phyloP scores from a whole-genome alignment of 176 grass and related monocot genomes.

The Tillandsia leiboldiana region DNA sequence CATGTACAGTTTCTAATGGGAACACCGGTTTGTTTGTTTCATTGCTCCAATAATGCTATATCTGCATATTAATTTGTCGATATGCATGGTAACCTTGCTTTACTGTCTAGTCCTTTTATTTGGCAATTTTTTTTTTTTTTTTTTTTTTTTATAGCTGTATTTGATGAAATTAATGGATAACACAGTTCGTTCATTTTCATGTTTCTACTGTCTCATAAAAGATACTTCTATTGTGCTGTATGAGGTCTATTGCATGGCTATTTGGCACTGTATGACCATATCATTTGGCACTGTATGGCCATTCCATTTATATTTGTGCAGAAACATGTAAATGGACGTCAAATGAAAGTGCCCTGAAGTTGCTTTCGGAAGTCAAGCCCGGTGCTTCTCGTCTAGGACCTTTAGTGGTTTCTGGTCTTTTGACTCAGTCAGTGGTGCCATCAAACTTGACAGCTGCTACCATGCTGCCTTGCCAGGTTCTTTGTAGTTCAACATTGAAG shows the following conservation, averaged over 20 bases:
- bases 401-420: slow-evolving; percentile 35
- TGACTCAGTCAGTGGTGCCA: slow-evolving; percentile 20
- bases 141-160: too few relatives aligned
- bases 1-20: too few relatives aligned
- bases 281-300: background rate
- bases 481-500: background rate
- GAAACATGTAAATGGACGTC: slow-evolving; percentile 69
- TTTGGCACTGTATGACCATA: background rate
- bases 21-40: too few relatives aligned
- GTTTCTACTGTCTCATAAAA: too few relatives aligned
- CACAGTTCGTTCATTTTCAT: too few relatives aligned
- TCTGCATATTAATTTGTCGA: too few relatives aligned
- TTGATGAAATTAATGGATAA: too few relatives aligned
- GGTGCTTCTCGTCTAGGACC: slow-evolving; percentile 49
- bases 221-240: too few relatives aligned
- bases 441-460: slow-evolving; percentile 11
- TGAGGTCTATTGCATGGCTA: background rate
- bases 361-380: slow-evolving; percentile 37
- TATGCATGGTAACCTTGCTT: too few relatives aligned
- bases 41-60: too few relatives aligned
- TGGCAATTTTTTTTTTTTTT: too few relatives aligned
- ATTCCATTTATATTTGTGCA: slow-evolving; percentile 13
- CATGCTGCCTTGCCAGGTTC: slow-evolving; percentile 56
- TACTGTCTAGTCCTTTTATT: too few relatives aligned
- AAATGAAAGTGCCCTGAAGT: slow-evolving; percentile 34